Evolutionary conservation across 129 eudicot genomes (phyloP), one percentile per base, ranked within the genome.

Genomic region (Centrapalus pauciflorus): DNA sequence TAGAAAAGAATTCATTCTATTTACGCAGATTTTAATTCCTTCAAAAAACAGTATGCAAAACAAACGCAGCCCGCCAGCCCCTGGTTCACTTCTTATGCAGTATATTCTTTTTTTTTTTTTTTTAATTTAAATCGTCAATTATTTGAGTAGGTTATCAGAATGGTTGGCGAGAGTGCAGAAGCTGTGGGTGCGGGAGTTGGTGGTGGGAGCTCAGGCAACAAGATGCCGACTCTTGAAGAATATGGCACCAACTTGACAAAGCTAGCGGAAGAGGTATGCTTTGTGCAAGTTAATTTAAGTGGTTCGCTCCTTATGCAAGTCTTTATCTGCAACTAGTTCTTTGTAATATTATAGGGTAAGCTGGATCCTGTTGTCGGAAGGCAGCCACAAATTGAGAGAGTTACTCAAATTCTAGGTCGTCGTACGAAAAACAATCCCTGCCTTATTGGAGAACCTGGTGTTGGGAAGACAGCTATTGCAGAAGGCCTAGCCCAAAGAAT

Each of bases 311-410:
- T 2, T 4, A 29, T 65, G 26, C 33, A 17, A 11, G 17, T 37
- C n/a, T 1, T 23, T 11, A 13, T 26, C 57, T 21, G 41, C 4
- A 29, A 4, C n/a, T 25, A 1, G 0, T 8, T 52, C 32, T 61
- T 41, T 65, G 10, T 1, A 19, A 17, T 55, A 49, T 11, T 63
- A 13, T 26, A 90, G 97, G 97, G 97, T 17, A 90, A 90, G 71
- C 70, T 90, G 59, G 97, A 90, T 79, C 97, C 97, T 37, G 97
- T 90, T 57, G 95, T 90, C 21, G 97, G 97, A 79, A 86, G 97
- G 64, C 89, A 81, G 65, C 72, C 50, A 16, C 95, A 90, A 72
- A 90, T 90, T 40, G 97, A 90, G 69, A 87, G 97, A 4, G 97
- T 90, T 6, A 90, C 97, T 41, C 97, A 90, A 71, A 90, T 90